Conservation (phyloP, 306 rosid genomes). For the Castanea crenata region DNA sequence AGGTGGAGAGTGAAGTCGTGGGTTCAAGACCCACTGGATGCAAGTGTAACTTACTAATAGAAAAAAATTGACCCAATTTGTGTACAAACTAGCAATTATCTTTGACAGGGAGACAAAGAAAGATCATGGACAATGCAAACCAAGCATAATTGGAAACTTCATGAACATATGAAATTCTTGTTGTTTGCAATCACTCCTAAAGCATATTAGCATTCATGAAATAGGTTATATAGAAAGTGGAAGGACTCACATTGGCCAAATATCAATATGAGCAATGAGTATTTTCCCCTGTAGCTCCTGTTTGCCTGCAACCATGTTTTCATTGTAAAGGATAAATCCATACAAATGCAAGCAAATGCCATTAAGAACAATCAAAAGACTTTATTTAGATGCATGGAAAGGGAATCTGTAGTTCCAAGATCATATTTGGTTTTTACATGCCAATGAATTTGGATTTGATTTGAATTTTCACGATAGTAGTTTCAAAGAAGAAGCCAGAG, state of each 20-base stretch:
- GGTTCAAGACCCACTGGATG: too few relatives aligned
- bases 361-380: not conserved
- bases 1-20: too few relatives aligned
- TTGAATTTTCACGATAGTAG: not conserved
- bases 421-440: not conserved
- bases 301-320: not conserved
- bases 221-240: not conserved
- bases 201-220: not conserved
- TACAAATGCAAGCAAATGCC: not conserved
- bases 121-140: not conserved
- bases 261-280: not conserved
- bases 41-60: too few relatives aligned
- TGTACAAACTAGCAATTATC: not conserved
- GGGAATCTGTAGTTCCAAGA: not conserved
- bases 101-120: not conserved
- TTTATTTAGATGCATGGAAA: not conserved
- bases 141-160: not conserved
- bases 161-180: not conserved
- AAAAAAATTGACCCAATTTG: not conserved
- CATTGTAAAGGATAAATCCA: not conserved
- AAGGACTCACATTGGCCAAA: not conserved
- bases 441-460: not conserved
- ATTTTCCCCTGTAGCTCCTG: not conserved
- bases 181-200: not conserved
- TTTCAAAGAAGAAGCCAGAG: not conserved